phyloP scores from a whole-genome alignment of 805 yeast species.

The Myxozyma mucilagina region DNA sequence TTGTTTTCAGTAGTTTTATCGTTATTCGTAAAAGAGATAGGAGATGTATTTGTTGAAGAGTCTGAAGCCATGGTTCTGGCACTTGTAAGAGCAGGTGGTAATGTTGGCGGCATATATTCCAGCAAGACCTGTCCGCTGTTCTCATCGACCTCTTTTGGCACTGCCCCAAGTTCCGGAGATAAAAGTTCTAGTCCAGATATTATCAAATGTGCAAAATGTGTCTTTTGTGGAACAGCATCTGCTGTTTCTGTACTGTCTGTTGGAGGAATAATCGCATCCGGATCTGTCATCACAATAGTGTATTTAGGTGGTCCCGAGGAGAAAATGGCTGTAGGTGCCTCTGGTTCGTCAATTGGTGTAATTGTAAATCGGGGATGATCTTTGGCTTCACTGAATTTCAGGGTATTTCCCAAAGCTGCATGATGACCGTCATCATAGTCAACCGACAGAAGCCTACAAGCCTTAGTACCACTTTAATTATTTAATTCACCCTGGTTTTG shows the following conservation, averaged over 20 bases:
- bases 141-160: constrained; percentile 3
- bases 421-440: constrained; percentile 22
- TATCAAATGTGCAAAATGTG: constrained; percentile 19
- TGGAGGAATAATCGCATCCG: constrained; percentile 2
- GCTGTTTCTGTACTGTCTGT: background rate
- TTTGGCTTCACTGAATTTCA: background rate
- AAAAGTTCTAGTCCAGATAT: constrained; percentile 14
- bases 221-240: background rate
- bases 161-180: background rate
- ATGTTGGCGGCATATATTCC: background rate
- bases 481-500: background rate
- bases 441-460: constrained; percentile 18
- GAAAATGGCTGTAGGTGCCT: constrained; percentile 1
- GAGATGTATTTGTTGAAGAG: background rate
- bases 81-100: constrained; percentile 1
- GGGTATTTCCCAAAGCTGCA: constrained; percentile 27
- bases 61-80: background rate
- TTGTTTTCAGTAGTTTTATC: background rate
- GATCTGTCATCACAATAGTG: constrained; percentile 20
- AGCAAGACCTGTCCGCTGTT: background rate
- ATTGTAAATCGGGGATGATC: constrained; percentile 18
- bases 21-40: background rate
- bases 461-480: background rate
- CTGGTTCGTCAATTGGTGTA: constrained; percentile 19
- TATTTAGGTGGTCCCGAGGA: background rate